phyloP scores from a whole-genome alignment of 2,329 filamentous ascomycete genomes.

The Trichoderma brevicompactum region DNA sequence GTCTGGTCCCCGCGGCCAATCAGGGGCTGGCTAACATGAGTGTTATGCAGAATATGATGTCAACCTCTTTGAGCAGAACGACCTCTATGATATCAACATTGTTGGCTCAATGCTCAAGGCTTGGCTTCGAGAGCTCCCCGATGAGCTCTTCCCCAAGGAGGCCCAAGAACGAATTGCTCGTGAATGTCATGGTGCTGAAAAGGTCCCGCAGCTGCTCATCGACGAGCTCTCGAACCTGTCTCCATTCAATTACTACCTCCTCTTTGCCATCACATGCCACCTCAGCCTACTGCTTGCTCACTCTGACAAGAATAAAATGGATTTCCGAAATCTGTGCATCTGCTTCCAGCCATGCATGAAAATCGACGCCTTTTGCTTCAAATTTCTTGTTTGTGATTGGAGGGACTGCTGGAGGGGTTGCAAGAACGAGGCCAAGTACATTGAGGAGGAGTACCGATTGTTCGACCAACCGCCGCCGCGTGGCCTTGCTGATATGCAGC shows the following conservation, averaged over 20 bases:
- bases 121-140: constrained; percentile 92
- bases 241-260: constrained; percentile 95
- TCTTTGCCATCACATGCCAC: constrained; percentile 97
- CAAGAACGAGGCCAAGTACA: constrained; percentile 81
- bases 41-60: constrained; percentile 73
- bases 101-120: constrained; percentile 95
- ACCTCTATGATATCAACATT: constrained; percentile 95
- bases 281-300: constrained; percentile 89
- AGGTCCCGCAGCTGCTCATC: constrained; percentile 81
- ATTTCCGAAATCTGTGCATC: constrained; percentile 92
- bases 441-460: constrained; percentile 68
- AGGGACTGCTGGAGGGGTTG: constrained; percentile 96
- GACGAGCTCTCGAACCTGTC: constrained; percentile 93
- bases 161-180: constrained; percentile 79
- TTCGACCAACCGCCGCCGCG: constrained; percentile 63
- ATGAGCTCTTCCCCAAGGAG: constrained; percentile 87
- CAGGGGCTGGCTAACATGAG: constrained; percentile 30
- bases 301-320: constrained; percentile 97
- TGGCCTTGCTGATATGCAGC: constrained; percentile 48
- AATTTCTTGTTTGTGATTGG: constrained; percentile 94
- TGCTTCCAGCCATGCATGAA: constrained; percentile 98
- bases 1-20: background rate
- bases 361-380: constrained; percentile 93
- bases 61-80: constrained; percentile 82
- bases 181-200: constrained; percentile 77